phyloP scores from a whole-genome alignment of 2,329 filamentous ascomycete genomes.

The Aspergillus quadricinctus region DNA sequence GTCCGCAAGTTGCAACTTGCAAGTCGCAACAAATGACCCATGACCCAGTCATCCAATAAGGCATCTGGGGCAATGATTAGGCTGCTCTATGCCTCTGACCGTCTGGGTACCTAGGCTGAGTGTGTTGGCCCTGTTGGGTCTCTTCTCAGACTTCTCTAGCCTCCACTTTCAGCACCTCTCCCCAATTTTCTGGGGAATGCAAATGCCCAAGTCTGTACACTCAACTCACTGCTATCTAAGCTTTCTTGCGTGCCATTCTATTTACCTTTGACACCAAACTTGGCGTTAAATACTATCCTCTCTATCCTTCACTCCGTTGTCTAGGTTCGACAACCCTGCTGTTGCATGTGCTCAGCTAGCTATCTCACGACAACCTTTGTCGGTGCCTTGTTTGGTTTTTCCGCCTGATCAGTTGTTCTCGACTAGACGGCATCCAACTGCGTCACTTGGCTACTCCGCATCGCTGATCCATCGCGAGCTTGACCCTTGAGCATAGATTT shows the following conservation, averaged over 20 bases:
- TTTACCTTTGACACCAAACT: neutral
- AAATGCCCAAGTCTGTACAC: neutral
- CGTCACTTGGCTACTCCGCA: constrained; percentile 11
- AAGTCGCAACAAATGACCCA: neutral
- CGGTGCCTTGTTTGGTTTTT: constrained; percentile 1
- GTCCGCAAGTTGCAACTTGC: no score
- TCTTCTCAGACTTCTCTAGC: neutral
- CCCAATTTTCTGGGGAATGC: neutral
- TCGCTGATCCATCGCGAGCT: constrained; percentile 8
- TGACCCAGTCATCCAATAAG: neutral
- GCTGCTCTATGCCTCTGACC: neutral
- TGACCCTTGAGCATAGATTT: constrained; percentile 17
- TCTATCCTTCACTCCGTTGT: neutral
- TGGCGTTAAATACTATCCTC: neutral
- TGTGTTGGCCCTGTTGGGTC: neutral
- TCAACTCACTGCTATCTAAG: neutral
- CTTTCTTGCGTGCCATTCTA: neutral
- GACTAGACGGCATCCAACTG: constrained; percentile 9
- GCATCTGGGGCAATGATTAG: neutral
- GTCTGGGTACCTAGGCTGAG: neutral
- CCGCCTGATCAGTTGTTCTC: constrained; percentile 13
- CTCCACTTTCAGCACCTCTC: no score
- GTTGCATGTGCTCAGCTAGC: neutral
- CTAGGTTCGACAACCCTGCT: neutral
- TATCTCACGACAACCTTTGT: constrained; percentile 1